Evolutionary conservation across 345 rosid genomes (phyloP).

Genomic region (Aethionema arabicum): DNA sequence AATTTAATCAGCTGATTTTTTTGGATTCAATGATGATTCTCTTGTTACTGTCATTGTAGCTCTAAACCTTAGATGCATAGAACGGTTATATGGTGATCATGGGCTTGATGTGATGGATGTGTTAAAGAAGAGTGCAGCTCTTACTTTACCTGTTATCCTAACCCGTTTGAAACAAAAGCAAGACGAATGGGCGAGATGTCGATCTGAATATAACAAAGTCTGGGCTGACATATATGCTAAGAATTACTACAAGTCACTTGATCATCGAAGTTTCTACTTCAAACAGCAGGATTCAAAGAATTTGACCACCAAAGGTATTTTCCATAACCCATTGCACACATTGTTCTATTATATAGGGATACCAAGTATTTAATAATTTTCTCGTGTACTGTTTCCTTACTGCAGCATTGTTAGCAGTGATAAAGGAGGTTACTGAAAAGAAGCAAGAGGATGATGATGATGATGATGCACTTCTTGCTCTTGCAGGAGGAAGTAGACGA

Average conservation of each 20-base stretch:
- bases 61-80: constrained; percentile 80
- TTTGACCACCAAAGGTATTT: constrained; percentile 74
- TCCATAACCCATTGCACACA: neutral
- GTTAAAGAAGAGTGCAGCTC: constrained; percentile 69
- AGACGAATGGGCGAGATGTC: constrained; percentile 95
- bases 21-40: constrained; percentile 3
- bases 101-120: constrained; percentile 94
- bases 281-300: constrained; percentile 95
- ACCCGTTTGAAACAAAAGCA: constrained; percentile 94
- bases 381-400: constrained; percentile 10
- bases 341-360: neutral
- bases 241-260: constrained; percentile 88
- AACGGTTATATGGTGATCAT: constrained; percentile 85
- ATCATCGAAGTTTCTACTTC: constrained; percentile 93
- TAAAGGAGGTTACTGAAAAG: constrained; percentile 76
- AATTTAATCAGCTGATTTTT: constrained; percentile 9
- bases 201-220: constrained; percentile 81
- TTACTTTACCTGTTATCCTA: constrained; percentile 77
- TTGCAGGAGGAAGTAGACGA: constrained; percentile 72
- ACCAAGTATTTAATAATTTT: neutral
- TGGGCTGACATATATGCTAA: constrained; percentile 95
- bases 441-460: constrained; percentile 48
- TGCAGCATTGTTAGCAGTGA: constrained; percentile 77
- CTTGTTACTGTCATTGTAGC: constrained; percentile 49
- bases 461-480: constrained; percentile 69